Conservation (phyloP, 1,284 basidiomycete genomes). For the Apiotrichum montevideense region DNA sequence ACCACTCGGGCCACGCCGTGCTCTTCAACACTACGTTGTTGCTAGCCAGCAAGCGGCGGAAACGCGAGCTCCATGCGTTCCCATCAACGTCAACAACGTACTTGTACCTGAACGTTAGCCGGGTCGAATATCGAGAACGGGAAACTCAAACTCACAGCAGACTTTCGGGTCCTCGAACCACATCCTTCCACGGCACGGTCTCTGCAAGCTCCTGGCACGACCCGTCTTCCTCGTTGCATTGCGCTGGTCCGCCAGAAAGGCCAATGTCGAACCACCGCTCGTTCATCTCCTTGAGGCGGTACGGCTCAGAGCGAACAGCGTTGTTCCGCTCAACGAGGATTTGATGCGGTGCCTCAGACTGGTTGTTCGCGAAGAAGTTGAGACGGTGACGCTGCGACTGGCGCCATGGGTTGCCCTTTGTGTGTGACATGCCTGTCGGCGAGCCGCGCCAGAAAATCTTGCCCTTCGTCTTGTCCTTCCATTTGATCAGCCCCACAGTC, state of each 20-base stretch:
- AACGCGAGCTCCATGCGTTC: conserved; percentile 48
- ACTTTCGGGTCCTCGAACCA: conserved; percentile 25
- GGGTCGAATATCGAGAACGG: too few relatives aligned
- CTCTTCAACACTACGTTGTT: conserved; percentile 41
- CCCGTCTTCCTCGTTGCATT: conserved; percentile 44
- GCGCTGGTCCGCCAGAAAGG: conserved; percentile 28
- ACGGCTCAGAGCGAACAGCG: conserved; percentile 13
- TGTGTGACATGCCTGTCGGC: conserved; percentile 46
- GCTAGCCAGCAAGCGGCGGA: conserved; percentile 37
- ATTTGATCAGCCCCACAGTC: conserved; percentile 16
- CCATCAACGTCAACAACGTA: conserved; percentile 49
- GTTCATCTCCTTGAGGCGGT: conserved; percentile 22
- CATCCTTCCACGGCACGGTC: conserved; percentile 37
- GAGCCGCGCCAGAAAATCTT: conserved; percentile 47
- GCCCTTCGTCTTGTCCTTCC: conserved; percentile 40
- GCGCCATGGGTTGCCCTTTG: conserved; percentile 39
- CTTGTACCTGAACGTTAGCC: conserved; percentile 35
- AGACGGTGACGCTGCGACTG: conserved; percentile 46
- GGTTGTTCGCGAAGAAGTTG: conserved; percentile 34
- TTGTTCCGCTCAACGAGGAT: conserved; percentile 20
- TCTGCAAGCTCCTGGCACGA: conserved; percentile 39
- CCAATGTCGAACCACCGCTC: conserved; percentile 37
- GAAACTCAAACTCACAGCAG: conserved; percentile 15
- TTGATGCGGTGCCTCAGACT: conserved; percentile 10
- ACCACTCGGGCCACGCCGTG: conserved; percentile 38